Evolutionary conservation across 75 land plant genomes (phyloP).

Genomic region (Picea glauca): DNA sequence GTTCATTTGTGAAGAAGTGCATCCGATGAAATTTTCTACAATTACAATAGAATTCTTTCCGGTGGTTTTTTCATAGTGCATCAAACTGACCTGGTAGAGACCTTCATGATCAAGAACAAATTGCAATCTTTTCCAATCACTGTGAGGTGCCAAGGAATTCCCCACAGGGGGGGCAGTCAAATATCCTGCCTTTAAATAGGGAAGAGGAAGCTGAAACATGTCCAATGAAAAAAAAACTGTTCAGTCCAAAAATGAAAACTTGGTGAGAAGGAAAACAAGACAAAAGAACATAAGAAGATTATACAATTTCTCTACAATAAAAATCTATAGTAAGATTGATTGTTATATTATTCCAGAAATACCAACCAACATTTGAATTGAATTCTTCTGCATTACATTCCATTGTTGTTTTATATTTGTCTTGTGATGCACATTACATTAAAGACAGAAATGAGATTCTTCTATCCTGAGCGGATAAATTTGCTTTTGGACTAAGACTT

Average conservation of each 20-base stretch:
- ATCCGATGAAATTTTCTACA: not conserved
- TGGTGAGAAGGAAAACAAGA: not conserved
- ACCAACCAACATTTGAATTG: no score
- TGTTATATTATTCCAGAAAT: not conserved
- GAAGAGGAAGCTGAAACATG: constrained; percentile 76
- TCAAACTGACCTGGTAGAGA: constrained; percentile 69
- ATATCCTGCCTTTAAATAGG: constrained; percentile 86
- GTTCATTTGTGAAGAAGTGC: not conserved
- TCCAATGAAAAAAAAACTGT: not conserved
- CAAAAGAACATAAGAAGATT: not conserved
- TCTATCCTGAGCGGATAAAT: no score
- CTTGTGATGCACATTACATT: no score
- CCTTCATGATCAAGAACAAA: constrained; percentile 95
- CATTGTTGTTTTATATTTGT: no score
- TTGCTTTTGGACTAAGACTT: no score
- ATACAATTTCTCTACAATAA: not conserved
- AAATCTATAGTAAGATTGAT: not conserved
- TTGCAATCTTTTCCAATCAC: constrained; percentile 79
- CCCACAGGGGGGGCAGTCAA: constrained; percentile 83
- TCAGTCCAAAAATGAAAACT: constrained; percentile 10
- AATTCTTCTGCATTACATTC: no score
- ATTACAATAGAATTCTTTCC: not conserved
- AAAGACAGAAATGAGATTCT: no score
- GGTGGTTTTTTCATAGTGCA: not conserved
- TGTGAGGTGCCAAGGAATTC: constrained; percentile 79